Evolutionary conservation across 805 yeast genomes (phyloP).

Genomic region (Kodamaea jinghongensis): DNA sequence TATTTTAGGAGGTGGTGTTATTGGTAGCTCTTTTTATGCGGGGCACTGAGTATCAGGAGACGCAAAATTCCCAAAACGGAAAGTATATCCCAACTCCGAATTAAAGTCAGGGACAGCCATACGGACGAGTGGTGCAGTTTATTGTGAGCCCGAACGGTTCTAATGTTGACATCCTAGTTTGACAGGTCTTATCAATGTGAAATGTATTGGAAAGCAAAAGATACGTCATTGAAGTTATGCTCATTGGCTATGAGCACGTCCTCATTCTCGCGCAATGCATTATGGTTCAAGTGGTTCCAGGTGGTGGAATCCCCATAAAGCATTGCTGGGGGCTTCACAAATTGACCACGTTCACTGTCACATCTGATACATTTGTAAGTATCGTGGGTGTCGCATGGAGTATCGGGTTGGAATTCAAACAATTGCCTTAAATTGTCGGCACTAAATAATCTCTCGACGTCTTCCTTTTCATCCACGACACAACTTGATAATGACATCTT

Average conservation of each 20-base stretch:
- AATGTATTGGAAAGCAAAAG: constrained; percentile 89
- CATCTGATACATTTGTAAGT: constrained; percentile 89
- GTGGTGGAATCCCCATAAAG: constrained; percentile 96
- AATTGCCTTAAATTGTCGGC: constrained; percentile 75
- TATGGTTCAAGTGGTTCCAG: constrained; percentile 86
- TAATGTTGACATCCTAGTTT: not conserved
- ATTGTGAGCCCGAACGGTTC: not conserved
- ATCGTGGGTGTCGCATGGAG: constrained; percentile 88
- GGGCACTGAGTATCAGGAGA: constrained; percentile 6
- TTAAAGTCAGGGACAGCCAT: no score
- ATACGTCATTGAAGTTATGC: constrained; percentile 60
- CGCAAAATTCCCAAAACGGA: constrained; percentile 4
- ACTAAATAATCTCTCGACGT: constrained; percentile 88
- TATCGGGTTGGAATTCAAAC: constrained; percentile 64
- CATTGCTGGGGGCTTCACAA: constrained; percentile 74
- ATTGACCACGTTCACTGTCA: constrained; percentile 47
- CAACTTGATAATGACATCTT: constrained; percentile 89
- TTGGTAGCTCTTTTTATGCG: constrained; percentile 1
- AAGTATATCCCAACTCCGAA: constrained; percentile 2
- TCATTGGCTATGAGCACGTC: constrained; percentile 81
- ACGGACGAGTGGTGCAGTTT: not conserved
- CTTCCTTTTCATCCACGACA: constrained; percentile 95
- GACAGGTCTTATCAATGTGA: constrained; percentile 52
- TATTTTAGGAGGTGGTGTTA: constrained; percentile 1
- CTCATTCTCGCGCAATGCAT: constrained; percentile 59